Percentiles rank a stretch among this genome's conserved stretches.
Conservation (phyloP, 108 stramenopile species). For the Cyclotella atomus region DNA sequence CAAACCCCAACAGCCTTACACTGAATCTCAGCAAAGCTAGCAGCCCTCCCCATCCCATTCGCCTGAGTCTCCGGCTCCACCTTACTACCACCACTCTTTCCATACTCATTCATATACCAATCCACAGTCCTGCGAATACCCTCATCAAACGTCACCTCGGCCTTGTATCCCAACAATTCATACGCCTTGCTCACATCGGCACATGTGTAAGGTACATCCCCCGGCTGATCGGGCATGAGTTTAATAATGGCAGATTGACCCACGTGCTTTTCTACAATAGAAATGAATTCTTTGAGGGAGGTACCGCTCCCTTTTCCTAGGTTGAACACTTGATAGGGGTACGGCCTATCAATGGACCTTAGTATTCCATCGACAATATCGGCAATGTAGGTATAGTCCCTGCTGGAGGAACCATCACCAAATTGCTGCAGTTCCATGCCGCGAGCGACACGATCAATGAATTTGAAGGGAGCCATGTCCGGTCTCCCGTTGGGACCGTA, state of each 20-base stretch:
- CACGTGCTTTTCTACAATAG: conserved; percentile 86
- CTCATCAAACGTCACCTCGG: conserved; percentile 91
- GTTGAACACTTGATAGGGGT: conserved; percentile 96
- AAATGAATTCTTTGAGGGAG: conserved; percentile 92
- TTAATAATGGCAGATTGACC: conserved; percentile 90
- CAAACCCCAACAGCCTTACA: neutral
- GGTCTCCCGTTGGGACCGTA: conserved; percentile 96
- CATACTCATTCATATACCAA: conserved; percentile 88
- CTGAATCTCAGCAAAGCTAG: conserved; percentile 50
- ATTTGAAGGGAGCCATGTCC: conserved; percentile 98
- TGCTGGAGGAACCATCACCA: conserved; percentile 93
- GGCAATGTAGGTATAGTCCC: conserved; percentile 98
- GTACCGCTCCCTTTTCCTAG: conserved; percentile 95
- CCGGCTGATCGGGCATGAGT: conserved; percentile 95
- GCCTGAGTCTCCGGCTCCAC: conserved; percentile 80
- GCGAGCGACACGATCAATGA: conserved; percentile 92
- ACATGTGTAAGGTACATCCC: conserved; percentile 98
- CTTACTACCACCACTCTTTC: conserved; percentile 50
- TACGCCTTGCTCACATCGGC: conserved; percentile 94
- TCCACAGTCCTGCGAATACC: conserved; percentile 92
- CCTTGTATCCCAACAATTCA: conserved; percentile 89
- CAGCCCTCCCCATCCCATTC: conserved; percentile 77
- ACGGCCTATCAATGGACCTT: conserved; percentile 91
- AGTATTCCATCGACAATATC: conserved; percentile 99
- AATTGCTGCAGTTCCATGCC: conserved; percentile 96